A percentile compares a stretch with the other conserved stretches of the same genome.
phyloP scores from a whole-genome alignment of 768 basidiomycete species.

The Phlegmacium glaucopus region DNA sequence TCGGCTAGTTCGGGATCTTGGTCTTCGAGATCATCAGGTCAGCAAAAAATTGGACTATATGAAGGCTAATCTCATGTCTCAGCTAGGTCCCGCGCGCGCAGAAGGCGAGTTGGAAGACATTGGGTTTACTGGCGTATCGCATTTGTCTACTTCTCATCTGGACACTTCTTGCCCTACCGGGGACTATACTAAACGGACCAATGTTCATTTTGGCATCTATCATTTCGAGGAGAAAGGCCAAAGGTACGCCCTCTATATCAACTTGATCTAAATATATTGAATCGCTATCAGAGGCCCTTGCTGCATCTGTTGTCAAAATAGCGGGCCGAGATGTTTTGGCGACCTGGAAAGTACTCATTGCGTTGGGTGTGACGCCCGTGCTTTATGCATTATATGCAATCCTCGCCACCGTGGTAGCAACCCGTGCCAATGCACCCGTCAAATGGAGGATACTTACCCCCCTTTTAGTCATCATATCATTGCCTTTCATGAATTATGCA shows the following conservation, averaged over 20 bases:
- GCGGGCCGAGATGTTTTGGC: constrained; percentile 96
- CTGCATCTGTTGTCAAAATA: constrained; percentile 92
- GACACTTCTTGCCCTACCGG: constrained; percentile 84
- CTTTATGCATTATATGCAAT: constrained; percentile 83
- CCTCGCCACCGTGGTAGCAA: constrained; percentile 69
- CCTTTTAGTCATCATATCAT: constrained; percentile 61
- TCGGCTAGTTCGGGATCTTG: constrained; percentile 80
- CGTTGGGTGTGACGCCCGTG: constrained; percentile 84
- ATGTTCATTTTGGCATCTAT: constrained; percentile 90
- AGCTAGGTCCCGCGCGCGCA: constrained; percentile 81
- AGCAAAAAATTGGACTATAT: constrained; percentile 8
- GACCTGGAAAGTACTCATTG: constrained; percentile 96
- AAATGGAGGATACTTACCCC: constrained; percentile 74
- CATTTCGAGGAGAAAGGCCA: constrained; percentile 85
- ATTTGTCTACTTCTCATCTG: constrained; percentile 73
- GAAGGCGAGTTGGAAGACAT: constrained; percentile 81
- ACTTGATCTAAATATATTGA: background rate
- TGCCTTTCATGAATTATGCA: constrained; percentile 90
- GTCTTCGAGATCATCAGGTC: constrained; percentile 92
- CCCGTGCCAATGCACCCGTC: constrained; percentile 60
- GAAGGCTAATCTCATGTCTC: background rate
- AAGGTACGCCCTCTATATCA: constrained; percentile 45
- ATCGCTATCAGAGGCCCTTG: constrained; percentile 75
- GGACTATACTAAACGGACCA: constrained; percentile 86
- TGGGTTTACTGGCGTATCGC: constrained; percentile 82